phyloP scores from a whole-genome alignment of 2,329 filamentous ascomycete species.

The Colletotrichum musicola region DNA sequence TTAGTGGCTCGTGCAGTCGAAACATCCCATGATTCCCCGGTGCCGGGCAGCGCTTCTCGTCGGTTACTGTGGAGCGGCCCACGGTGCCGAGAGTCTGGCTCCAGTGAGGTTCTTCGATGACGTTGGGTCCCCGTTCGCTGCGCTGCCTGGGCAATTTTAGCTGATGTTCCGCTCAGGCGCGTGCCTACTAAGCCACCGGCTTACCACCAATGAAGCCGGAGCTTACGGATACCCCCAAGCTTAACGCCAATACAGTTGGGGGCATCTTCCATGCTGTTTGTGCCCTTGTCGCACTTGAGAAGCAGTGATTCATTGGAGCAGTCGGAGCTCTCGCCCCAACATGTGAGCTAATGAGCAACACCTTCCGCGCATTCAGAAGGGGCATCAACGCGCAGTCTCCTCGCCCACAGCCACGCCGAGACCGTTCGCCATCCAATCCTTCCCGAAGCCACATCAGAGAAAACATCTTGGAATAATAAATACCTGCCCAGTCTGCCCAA shows the following conservation, averaged over 20 bases:
- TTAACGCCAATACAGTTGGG: neutral
- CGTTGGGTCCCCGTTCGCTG: conserved; percentile 14
- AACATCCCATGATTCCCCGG: neutral
- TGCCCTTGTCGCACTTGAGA: too few relatives aligned
- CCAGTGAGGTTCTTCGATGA: conserved; percentile 17
- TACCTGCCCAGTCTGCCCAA: conserved; percentile 7
- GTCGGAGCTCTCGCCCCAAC: too few relatives aligned
- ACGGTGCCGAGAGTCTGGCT: conserved; percentile 23
- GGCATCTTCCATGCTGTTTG: neutral
- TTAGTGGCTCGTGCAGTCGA: conserved; percentile 16
- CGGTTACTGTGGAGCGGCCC: conserved; percentile 18
- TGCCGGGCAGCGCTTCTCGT: neutral
- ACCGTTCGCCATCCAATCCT: neutral
- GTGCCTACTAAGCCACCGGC: conserved; percentile 36
- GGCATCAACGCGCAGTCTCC: neutral
- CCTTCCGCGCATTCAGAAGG: too few relatives aligned
- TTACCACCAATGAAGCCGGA: neutral
- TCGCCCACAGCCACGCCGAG: conserved; percentile 6
- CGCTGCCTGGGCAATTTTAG: neutral
- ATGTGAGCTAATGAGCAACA: too few relatives aligned
- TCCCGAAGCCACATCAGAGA: neutral
- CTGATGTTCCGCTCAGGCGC: conserved; percentile 6
- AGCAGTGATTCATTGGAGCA: too few relatives aligned
- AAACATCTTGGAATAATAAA: neutral
- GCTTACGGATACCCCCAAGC: neutral